Conservation (phyloP, 148 eudicot genomes). For the Nepenthes mirabilis region DNA sequence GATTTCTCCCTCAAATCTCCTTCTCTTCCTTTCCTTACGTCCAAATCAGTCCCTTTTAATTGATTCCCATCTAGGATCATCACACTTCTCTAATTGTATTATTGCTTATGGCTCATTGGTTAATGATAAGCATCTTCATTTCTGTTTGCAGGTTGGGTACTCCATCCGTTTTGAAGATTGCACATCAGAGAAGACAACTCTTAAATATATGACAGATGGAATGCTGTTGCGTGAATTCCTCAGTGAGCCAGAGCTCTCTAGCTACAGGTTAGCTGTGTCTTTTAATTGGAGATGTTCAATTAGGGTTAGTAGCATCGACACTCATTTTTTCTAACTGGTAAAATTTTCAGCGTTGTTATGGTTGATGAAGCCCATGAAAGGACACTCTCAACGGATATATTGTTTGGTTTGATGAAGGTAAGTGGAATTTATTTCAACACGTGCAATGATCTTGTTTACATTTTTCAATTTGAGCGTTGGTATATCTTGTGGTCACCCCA, state of each 20-base stretch:
- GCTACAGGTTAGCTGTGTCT: conserved; percentile 37
- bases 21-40: too few species aligned
- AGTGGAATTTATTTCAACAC: conserved; percentile 4
- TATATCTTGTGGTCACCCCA: too few species aligned
- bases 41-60: too few species aligned
- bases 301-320: background rate
- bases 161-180: conserved; percentile 70
- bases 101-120: too few species aligned
- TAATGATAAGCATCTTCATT: background rate
- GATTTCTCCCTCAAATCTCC: too few species aligned
- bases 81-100: too few species aligned
- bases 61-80: too few species aligned
- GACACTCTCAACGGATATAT: conserved; percentile 50
- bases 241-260: conserved; percentile 62
- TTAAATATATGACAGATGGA: conserved; percentile 72
- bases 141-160: conserved; percentile 45
- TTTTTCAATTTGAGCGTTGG: background rate
- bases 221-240: conserved; percentile 61
- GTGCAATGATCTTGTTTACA: background rate
- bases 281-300: background rate
- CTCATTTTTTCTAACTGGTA: conserved; percentile 6
- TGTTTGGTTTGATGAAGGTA: conserved; percentile 57
- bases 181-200: conserved; percentile 58
- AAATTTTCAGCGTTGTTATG: conserved; percentile 50
- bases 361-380: conserved; percentile 77